These are phyloP conservation scores for Aspergillus arachidicola DNA, from an alignment of 2,329 filamentous ascomycete genomes.

Conservation along the genomic window DNA sequence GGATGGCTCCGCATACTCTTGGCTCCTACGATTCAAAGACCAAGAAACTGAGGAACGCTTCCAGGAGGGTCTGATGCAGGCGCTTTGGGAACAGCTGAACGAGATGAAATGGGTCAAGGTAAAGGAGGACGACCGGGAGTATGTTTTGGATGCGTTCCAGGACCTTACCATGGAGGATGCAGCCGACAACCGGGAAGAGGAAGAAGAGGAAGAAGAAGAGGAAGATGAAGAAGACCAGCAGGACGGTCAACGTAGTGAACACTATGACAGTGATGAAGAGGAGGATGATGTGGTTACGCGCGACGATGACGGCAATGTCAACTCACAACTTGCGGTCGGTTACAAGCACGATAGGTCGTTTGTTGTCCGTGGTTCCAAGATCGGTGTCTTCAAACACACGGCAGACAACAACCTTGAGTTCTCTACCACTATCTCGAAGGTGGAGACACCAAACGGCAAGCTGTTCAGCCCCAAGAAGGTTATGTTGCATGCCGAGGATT, in stretches of 20 bases:
- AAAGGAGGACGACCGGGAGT: slow-evolving; percentile 89
- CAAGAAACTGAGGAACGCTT: slow-evolving; percentile 79
- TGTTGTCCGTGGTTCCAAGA: slow-evolving; percentile 95
- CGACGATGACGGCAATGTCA: slow-evolving; percentile 78
- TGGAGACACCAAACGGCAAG: slow-evolving; percentile 83
- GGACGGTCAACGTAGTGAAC: slow-evolving; percentile 69
- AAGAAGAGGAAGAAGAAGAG: slow-evolving; percentile 59
- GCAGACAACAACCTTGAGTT: slow-evolving; percentile 91
- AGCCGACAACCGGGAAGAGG: slow-evolving; percentile 55
- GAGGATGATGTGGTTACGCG: slow-evolving; percentile 71
- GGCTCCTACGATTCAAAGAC: slow-evolving; percentile 90
- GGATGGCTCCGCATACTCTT: slow-evolving; percentile 90
- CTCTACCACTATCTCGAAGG: slow-evolving; percentile 94
- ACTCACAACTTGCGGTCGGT: slow-evolving; percentile 91
- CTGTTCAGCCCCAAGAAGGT: slow-evolving; percentile 94
- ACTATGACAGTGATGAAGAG: slow-evolving; percentile 76
- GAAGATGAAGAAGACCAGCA: slow-evolving; percentile 65
- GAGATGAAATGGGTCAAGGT: slow-evolving; percentile 91
- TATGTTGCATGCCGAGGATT: slow-evolving; percentile 90
- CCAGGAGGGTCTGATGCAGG: slow-evolving; percentile 92
- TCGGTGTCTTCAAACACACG: slow-evolving; percentile 98
- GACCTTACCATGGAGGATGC: slow-evolving; percentile 89
- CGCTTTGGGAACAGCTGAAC: slow-evolving; percentile 94
- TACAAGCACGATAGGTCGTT: slow-evolving; percentile 98
- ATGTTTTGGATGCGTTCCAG: slow-evolving; percentile 92